phyloP scores from a whole-genome alignment of 2,329 filamentous ascomycete genomes.

The Arachnopeziza araneosa region DNA sequence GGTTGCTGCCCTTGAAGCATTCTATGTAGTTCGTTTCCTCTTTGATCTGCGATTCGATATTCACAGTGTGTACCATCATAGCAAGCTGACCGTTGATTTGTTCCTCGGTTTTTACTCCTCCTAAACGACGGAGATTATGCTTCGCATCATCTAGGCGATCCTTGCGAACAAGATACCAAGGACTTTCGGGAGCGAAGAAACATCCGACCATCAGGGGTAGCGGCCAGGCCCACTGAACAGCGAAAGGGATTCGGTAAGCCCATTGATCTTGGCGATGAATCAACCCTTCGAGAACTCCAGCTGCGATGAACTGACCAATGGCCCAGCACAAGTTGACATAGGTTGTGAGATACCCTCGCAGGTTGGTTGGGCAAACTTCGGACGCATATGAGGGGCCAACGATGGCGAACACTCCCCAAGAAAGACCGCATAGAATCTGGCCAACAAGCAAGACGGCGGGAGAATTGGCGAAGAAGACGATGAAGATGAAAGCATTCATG shows the following conservation, averaged over 20 bases:
- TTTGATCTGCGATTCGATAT: slow-evolving; percentile 65
- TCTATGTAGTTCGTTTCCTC: slow-evolving; percentile 70
- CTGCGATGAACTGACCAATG: slow-evolving; percentile 42
- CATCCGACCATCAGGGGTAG: slow-evolving; percentile 39
- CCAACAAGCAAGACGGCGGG: slow-evolving; percentile 37
- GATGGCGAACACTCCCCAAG: slow-evolving; percentile 46
- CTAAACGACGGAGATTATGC: slow-evolving; percentile 7
- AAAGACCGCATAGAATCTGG: slow-evolving; percentile 43
- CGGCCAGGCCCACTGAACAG: slow-evolving; percentile 45
- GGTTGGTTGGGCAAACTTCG: slow-evolving; percentile 45
- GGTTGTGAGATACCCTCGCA: slow-evolving; percentile 47
- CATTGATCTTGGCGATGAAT: slow-evolving; percentile 19
- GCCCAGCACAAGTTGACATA: slow-evolving; percentile 49
- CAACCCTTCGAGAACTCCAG: slow-evolving; percentile 40
- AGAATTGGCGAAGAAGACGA: slow-evolving; percentile 43
- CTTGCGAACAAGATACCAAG: slow-evolving; percentile 30
- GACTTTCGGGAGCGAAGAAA: slow-evolving; percentile 41
- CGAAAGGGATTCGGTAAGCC: slow-evolving; percentile 43
- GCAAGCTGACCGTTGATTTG: slow-evolving; percentile 51
- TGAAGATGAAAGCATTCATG: slow-evolving; percentile 41
- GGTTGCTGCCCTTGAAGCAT: slow-evolving; percentile 47
- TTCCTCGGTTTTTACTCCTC: slow-evolving; percentile 48
- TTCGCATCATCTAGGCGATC: slow-evolving; percentile 15
- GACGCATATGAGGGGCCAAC: slow-evolving; percentile 30
- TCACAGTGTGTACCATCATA: slow-evolving; percentile 89